Evolutionary conservation across 805 yeast species (phyloP), one percentile per base, ranked within the genome.

Genomic region (Candida incommunis): DNA sequence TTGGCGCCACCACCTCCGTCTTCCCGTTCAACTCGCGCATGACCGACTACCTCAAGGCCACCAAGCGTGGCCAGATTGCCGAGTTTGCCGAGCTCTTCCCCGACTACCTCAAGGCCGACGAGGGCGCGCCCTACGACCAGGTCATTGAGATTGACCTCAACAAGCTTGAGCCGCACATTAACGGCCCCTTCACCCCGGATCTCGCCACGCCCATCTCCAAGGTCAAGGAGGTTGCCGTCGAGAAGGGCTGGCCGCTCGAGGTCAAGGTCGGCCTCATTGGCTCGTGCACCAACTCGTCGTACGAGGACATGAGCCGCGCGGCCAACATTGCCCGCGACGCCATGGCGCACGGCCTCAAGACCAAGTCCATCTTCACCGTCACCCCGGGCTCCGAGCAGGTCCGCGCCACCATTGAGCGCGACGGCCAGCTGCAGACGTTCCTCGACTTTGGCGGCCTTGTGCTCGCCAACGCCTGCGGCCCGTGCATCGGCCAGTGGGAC

Each of bases 401-500:
- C 55, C 84, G 97, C 71, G 96, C 97, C 53, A 90, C 97, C 53
- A 90, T 90, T 65, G 96, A 82, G 64, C 82, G 95, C 67, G 97
- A 90, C 66, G 96, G 97, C 51, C 81, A 83, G 66, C 77, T 90
- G 56, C 72, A 81, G 56, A 82, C 92, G 54, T 87, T 90, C 68
- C 78, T 80, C 62, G 86, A 85, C 60, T 83, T 82, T 58, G 96
- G 96, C 56, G 97, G 95, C 64, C 75, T 81, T 50, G 96, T 90
- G 46, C 72, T 90, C 62, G 96, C 97, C 50, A 90, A 90, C 64
- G 97, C 97, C 48, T 90, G 97, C 75, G 97, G 97, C 61, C 97
- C 97, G 63, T 88, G 97, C 76, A 88, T 88, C 63, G 97, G 97
- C 61, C 96, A 90, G 74, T 90, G 97, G 97, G 96, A 88, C 67